These are phyloP conservation scores for Physocladia obscura DNA, from an alignment of 192 early-diverging fungal genomes.

Conservation along the genomic window DNA sequence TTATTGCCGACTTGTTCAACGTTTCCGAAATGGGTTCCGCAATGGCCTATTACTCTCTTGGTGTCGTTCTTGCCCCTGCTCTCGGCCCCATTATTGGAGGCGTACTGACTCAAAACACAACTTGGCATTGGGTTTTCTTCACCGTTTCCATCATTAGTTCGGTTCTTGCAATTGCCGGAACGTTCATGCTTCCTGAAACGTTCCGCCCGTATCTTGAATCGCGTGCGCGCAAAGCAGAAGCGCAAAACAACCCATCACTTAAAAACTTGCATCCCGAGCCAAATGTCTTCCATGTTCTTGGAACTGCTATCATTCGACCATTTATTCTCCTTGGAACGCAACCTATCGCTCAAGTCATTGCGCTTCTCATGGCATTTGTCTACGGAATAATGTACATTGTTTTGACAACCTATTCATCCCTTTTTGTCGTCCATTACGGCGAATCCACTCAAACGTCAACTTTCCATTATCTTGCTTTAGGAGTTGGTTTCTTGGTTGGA, in stretches of 20 bases:
- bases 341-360: slow-evolving; percentile 9
- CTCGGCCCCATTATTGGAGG: slow-evolving; percentile 58
- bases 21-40: slow-evolving; percentile 53
- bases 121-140: slow-evolving; percentile 64
- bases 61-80: slow-evolving; percentile 50
- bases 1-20: slow-evolving; percentile 55
- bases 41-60: slow-evolving; percentile 52
- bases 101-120: slow-evolving; percentile 44
- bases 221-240: background rate
- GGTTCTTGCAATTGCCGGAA: slow-evolving; percentile 41
- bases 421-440: slow-evolving; percentile 8
- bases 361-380: slow-evolving; percentile 18
- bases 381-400: slow-evolving; percentile 26
- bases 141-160: slow-evolving; percentile 55
- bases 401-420: slow-evolving; percentile 1
- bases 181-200: slow-evolving; percentile 65
- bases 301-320: background rate
- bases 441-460: background rate
- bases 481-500: slow-evolving; percentile 13
- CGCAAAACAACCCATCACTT: no score
- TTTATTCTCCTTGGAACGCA: slow-evolving; percentile 15
- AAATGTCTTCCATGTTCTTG: background rate
- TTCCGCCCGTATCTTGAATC: background rate
- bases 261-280: background rate
- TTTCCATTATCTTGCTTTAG: slow-evolving; percentile 14